phyloP scores from a whole-genome alignment of 176 grass and related monocot genomes.

The Aegilops speltoides region DNA sequence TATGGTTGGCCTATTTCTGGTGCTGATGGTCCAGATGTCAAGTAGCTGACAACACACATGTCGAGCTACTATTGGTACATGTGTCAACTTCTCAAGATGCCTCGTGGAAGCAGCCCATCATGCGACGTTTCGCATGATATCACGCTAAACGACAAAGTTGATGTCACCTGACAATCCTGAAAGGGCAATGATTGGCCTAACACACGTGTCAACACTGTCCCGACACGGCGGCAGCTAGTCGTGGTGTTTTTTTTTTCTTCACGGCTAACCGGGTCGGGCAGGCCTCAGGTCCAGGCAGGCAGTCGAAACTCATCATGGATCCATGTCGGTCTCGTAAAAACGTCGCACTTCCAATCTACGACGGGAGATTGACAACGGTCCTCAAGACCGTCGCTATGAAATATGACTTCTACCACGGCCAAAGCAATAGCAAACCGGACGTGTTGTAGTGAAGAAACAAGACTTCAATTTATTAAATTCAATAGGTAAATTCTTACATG shows the following conservation, averaged over 20 bases:
- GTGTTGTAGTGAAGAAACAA: neutral
- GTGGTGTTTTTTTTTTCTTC: neutral
- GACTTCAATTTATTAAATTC: neutral
- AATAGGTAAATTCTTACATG: neutral
- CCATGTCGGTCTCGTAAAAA: neutral
- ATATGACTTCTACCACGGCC: neutral
- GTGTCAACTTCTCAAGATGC: neutral
- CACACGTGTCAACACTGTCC: neutral
- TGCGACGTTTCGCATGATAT: neutral
- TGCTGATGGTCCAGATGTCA: neutral
- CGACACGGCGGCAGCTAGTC: neutral
- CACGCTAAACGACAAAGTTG: neutral
- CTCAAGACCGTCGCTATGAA: neutral
- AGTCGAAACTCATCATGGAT: neutral
- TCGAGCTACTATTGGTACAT: neutral
- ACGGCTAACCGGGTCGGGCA: neutral
- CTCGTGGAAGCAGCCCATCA: neutral
- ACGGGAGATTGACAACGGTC: neutral
- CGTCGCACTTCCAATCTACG: neutral
- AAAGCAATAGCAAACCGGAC: neutral
- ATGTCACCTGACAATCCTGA: neutral
- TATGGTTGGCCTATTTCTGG: neutral
- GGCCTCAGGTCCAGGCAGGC: neutral
- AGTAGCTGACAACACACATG: neutral
- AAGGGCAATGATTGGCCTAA: neutral